Percentiles rank a stretch among this genome's conserved stretches.
These are phyloP conservation scores for Trichosanthes cucumerina DNA, from an alignment of 306 rosid species.

Conservation along the genomic window DNA sequence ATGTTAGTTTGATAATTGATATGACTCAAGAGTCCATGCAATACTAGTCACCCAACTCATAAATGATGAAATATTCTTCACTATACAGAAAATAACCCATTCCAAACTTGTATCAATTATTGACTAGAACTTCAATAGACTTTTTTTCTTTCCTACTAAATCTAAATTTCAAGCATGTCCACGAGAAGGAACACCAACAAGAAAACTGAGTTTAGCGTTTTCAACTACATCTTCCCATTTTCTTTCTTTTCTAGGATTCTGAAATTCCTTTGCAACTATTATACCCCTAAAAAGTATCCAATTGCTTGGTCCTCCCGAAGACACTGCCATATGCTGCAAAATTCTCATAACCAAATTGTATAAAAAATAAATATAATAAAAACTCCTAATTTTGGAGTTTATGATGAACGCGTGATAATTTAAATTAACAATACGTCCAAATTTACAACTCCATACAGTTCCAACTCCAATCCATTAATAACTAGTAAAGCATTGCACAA, in stretches of 20 bases:
- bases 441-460: neutral
- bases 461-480: neutral
- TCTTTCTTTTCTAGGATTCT: neutral
- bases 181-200: neutral
- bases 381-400: neutral
- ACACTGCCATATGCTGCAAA: neutral
- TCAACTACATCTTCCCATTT: neutral
- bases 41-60: neutral
- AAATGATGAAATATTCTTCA: neutral
- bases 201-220: neutral
- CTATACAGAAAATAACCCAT: neutral
- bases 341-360: neutral
- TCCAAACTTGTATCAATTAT: neutral
- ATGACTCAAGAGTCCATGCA: neutral
- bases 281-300: neutral
- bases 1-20: slow-evolving; percentile 18
- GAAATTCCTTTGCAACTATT: neutral
- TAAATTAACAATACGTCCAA: neutral
- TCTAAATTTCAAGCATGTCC: neutral
- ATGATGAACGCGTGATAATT: neutral
- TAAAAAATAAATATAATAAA: neutral
- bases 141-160: neutral
- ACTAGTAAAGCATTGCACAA: neutral
- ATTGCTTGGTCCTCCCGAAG: neutral
- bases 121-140: neutral